These are phyloP conservation scores for Tremella fuciformis DNA, from an alignment of 768 basidiomycete genomes.

Conservation along the genomic window DNA sequence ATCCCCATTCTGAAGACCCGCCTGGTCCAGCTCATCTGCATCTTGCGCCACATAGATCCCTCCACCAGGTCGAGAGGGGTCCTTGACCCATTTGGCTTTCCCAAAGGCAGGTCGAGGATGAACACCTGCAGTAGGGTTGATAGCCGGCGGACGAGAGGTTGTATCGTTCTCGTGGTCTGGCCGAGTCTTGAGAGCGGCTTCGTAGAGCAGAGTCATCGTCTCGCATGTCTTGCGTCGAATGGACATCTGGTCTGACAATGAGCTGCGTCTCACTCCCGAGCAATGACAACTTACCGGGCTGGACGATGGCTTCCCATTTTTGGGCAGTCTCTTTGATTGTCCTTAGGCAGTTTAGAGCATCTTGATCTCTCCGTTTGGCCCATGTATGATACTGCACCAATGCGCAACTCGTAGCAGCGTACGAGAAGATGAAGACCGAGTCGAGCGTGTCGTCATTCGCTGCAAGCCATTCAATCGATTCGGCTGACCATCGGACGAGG, in stretches of 20 bases:
- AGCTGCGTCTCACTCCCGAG: background rate
- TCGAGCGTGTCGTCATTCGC: conserved; percentile 76
- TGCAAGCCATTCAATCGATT: conserved; percentile 87
- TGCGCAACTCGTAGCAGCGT: conserved; percentile 82
- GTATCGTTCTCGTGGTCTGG: conserved; percentile 52
- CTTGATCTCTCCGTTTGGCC: conserved; percentile 74
- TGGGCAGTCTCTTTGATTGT: conserved; percentile 79
- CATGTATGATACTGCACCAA: conserved; percentile 95
- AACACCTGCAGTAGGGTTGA: conserved; percentile 77
- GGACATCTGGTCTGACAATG: conserved; percentile 75
- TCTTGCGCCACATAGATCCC: conserved; percentile 71
- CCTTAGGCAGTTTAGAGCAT: conserved; percentile 70
- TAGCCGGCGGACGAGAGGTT: conserved; percentile 59
- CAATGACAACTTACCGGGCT: conserved; percentile 58
- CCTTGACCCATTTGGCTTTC: conserved; percentile 68
- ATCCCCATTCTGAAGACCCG: conserved; percentile 7
- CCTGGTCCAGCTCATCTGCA: background rate
- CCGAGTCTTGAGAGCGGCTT: conserved; percentile 81
- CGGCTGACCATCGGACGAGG: conserved; percentile 69
- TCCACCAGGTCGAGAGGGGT: conserved; percentile 76
- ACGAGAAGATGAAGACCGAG: conserved; percentile 79
- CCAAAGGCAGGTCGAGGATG: conserved; percentile 32
- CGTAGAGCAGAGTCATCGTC: conserved; percentile 84
- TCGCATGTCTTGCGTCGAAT: conserved; percentile 83
- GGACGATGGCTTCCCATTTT: conserved; percentile 81